Conservation (phyloP, 176 grass and related monocot species). For the Oryza officinalis region DNA sequence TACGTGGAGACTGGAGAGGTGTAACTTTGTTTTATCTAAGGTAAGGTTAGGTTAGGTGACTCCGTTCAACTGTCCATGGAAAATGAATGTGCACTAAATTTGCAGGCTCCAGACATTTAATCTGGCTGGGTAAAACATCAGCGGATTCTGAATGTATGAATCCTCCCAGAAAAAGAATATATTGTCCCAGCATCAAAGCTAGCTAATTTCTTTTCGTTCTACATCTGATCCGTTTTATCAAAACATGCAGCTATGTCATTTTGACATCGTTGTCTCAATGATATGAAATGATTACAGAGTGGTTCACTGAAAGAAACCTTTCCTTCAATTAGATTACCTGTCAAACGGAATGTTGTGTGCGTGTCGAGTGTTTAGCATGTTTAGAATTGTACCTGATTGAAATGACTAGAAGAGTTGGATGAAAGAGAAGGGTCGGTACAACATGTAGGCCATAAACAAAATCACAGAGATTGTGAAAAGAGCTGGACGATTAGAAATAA, state of each 20-base stretch:
- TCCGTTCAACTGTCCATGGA: background rate
- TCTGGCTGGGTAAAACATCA: background rate
- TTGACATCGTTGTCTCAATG: background rate
- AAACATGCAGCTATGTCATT: background rate
- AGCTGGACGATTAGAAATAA: background rate
- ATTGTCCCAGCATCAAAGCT: background rate
- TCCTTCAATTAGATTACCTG: background rate
- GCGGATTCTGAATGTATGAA: background rate
- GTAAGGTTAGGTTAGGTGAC: background rate
- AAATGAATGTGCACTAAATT: background rate
- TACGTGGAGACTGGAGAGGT: background rate
- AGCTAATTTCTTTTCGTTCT: no score
- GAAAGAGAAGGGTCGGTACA: background rate
- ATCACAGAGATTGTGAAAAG: background rate
- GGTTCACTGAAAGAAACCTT: constrained; percentile 1
- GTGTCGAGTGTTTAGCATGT: background rate
- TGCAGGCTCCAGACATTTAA: background rate
- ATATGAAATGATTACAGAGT: background rate
- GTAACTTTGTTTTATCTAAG: background rate
- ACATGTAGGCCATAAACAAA: constrained; percentile 28
- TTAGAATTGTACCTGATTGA: background rate
- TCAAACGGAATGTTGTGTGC: constrained; percentile 1
- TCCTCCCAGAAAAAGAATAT: background rate
- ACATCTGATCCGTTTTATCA: background rate
- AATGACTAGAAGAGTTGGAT: background rate